Evolutionary conservation across 352 stramenopile genomes (phyloP), one percentile per base, ranked within the genome.

Genomic region (Blastocystis sp.): DNA sequence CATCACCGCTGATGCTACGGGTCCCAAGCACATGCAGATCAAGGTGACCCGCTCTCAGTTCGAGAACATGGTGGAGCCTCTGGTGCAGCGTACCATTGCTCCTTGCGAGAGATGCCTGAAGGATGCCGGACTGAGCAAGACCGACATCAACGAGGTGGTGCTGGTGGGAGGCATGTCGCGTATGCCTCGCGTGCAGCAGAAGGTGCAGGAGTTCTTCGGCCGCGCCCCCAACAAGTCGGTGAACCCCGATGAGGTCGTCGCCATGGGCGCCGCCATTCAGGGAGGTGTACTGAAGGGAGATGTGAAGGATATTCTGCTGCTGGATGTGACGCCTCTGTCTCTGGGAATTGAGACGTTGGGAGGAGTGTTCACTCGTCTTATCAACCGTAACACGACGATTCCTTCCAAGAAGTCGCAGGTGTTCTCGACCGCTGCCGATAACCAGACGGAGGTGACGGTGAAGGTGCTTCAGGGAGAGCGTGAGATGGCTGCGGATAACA

Each of bases 341-440:
- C 90, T 98, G n/a, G 96, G 96, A 88, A 97, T 98, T 89, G 96
- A 98, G 91, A 98, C 96, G 24, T 91, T 98, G 40, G 96, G 96
- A 54, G 95, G 95, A 86, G 94, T 98, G 24, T 97, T 98, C 89
- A 98, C 95, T 53, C 95, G 94, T 87, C 90, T 99, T 24, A 98
- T 98, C 89, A 94, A 94, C 48, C 90, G 95, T 49, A 98, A 98
- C 89, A 98, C 96, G 44, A 97, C 95, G 61, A 98, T 99, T 89
- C 95, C 95, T 27, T 98, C 94, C 32, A 97, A 98, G 91, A 97
- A 98, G 89, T 92, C 93, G 86, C 94, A 98, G 91, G 94, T 94
- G 42, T 98, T 98, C 89, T 96, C 92, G 40, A 98, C 95, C 0
- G 95, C 94, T 65, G 94, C 94, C 40, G 95, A 98, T 91, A 97